Evolutionary conservation across 176 grass and related monocot species (phyloP).

Genomic region (Eragrostis curvula): DNA sequence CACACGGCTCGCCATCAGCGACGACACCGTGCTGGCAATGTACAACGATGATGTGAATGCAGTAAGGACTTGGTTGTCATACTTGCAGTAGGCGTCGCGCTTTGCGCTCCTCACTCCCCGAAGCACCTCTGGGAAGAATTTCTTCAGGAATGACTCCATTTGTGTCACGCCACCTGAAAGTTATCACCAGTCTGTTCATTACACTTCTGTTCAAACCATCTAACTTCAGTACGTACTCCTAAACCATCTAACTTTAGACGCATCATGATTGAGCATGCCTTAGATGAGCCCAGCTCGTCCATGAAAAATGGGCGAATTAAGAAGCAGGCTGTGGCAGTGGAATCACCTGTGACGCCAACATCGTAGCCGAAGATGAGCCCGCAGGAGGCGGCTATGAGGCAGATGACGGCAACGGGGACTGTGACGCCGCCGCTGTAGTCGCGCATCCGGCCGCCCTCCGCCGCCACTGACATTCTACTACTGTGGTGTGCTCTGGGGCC

Average conservation of each 20-base stretch:
- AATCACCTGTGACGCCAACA: conserved; percentile 49
- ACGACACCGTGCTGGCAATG: neutral
- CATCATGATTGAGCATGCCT: too few species aligned
- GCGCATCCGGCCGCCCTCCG: neutral
- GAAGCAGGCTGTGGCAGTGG: too few species aligned
- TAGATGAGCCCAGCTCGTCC: too few species aligned
- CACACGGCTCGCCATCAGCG: neutral
- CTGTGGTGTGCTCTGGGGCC: too few species aligned
- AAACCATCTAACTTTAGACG: too few species aligned
- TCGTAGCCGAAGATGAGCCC: conserved; percentile 65
- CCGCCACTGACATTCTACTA: neutral
- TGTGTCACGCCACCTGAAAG: neutral
- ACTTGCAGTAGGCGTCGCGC: conserved; percentile 35
- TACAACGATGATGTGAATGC: conserved; percentile 47
- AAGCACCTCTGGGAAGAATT: conserved; percentile 38
- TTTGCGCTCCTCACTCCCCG: neutral
- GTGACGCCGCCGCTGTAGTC: neutral
- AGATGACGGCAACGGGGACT: neutral
- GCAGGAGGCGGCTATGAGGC: conserved; percentile 40
- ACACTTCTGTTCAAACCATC: too few species aligned
- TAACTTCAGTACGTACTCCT: too few species aligned
- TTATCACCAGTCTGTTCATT: too few species aligned
- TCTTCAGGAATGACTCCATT: conserved; percentile 43
- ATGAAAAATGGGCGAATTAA: too few species aligned
- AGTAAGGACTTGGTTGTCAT: conserved; percentile 32